phyloP scores from a whole-genome alignment of 176 grass and related monocot genomes.

The Themeda triandra region DNA sequence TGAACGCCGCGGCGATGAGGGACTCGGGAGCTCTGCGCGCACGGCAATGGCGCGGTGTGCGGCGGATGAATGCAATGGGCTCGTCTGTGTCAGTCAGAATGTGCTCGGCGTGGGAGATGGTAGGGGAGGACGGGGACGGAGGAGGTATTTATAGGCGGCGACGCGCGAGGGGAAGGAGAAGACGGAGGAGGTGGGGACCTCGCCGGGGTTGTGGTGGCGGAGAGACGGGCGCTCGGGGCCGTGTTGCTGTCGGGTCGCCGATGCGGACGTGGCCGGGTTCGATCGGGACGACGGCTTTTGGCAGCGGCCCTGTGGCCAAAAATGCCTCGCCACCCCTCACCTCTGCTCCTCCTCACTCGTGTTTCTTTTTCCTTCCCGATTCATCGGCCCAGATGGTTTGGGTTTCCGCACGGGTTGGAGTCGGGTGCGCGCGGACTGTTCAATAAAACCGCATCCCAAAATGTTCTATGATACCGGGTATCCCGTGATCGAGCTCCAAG shows the following conservation, averaged over 20 bases:
- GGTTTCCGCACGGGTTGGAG: too few species aligned
- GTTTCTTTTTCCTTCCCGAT: neutral
- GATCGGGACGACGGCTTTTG: conserved; percentile 22
- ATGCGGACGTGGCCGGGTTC: conserved; percentile 36
- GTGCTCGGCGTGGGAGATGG: neutral
- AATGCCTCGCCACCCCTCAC: conserved; percentile 14
- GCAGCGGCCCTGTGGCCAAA: neutral
- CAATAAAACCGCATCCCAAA: too few species aligned
- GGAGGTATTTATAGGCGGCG: conserved; percentile 35
- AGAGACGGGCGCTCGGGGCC: neutral
- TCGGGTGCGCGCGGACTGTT: neutral
- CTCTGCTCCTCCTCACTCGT: neutral
- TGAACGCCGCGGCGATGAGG: neutral
- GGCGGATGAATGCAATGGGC: neutral
- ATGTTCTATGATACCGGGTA: too few species aligned
- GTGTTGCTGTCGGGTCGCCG: conserved; percentile 16
- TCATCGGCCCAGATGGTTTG: neutral
- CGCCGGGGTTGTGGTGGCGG: conserved; percentile 42
- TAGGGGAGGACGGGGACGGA: neutral
- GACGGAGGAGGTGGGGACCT: neutral
- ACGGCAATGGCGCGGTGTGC: neutral
- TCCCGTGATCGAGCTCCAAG: too few species aligned
- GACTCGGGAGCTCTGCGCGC: neutral
- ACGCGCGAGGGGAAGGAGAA: neutral
- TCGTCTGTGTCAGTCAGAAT: neutral